phyloP scores from a whole-genome alignment of 1,284 basidiomycete species.

The Sutorius eximius region DNA sequence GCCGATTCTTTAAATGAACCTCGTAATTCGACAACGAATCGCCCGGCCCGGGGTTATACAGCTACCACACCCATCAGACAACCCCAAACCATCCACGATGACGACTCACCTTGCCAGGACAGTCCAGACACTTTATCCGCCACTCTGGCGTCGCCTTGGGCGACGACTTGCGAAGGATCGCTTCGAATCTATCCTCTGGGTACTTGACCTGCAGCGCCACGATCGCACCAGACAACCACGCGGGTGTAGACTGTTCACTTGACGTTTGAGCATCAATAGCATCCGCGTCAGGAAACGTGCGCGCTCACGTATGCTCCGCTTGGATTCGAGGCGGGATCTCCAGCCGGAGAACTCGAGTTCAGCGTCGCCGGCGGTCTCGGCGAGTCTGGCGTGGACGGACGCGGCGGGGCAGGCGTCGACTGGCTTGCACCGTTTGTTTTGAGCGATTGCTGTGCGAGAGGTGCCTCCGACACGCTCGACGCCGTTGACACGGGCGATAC shows the following conservation, averaged over 20 bases:
- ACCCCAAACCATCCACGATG: conserved; percentile 25
- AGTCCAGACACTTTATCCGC: conserved; percentile 93
- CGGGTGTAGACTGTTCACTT: conserved; percentile 53
- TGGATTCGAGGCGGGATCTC: conserved; percentile 11
- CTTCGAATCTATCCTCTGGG: conserved; percentile 81
- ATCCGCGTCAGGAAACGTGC: conserved; percentile 22
- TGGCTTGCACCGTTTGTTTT: conserved; percentile 52
- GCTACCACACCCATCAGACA: conserved; percentile 54
- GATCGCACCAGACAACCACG: conserved; percentile 70
- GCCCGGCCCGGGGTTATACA: conserved; percentile 93
- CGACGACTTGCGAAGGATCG: conserved; percentile 62
- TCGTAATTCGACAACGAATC: conserved; percentile 90
- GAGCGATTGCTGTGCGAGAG: conserved; percentile 55
- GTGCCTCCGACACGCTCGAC: conserved; percentile 69
- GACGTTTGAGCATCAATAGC: conserved; percentile 36
- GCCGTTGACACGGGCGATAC: conserved; percentile 66
- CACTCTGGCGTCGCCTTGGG: conserved; percentile 66
- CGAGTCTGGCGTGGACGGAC: conserved; percentile 32
- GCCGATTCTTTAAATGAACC: conserved; percentile 82
- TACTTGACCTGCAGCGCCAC: conserved; percentile 70
- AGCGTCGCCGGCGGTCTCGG: conserved; percentile 17
- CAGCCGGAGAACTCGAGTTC: conserved; percentile 23
- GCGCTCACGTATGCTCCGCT: conserved; percentile 31
- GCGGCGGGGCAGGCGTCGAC: conserved; percentile 18
- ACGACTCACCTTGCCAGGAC: conserved; percentile 81